These are phyloP conservation scores for Myxozyma kluyveri DNA, from an alignment of 805 yeast genomes.

Conservation along the genomic window DNA sequence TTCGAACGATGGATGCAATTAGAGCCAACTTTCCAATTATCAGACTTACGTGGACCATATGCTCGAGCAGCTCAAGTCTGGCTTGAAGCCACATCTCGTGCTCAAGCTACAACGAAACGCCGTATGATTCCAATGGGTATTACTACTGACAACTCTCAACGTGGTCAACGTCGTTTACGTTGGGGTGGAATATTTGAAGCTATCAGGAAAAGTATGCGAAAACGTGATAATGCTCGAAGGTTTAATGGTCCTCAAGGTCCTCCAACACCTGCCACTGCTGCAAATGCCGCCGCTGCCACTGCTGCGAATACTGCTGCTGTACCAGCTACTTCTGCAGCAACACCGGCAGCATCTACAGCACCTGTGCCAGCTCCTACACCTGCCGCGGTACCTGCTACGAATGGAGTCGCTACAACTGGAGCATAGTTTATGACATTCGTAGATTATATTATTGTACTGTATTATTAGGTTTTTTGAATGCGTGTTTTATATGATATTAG, in stretches of 20 bases:
- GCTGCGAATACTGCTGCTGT: constrained; percentile 3
- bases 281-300: neutral
- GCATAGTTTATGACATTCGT: too few species aligned
- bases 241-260: neutral
- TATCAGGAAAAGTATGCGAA: constrained; percentile 81
- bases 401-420: too few species aligned
- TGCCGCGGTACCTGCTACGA: neutral
- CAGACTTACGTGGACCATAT: constrained; percentile 77
- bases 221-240: constrained; percentile 55
- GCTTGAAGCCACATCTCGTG: constrained; percentile 87
- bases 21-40: constrained; percentile 79
- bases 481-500: too few species aligned
- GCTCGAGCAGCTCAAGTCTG: constrained; percentile 83
- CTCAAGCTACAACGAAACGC: constrained; percentile 82
- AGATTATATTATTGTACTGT: too few species aligned
- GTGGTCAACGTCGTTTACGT: constrained; percentile 85
- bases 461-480: too few species aligned
- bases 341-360: neutral
- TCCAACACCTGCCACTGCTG: constrained; percentile 2
- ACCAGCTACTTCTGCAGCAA: neutral
- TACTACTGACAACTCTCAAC: constrained; percentile 78
- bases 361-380: neutral
- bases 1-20: constrained; percentile 93
- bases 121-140: constrained; percentile 90
- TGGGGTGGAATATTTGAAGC: constrained; percentile 99